These are phyloP conservation scores for Ogataea philodendri DNA, from an alignment of 805 yeast species.

Conservation along the genomic window DNA sequence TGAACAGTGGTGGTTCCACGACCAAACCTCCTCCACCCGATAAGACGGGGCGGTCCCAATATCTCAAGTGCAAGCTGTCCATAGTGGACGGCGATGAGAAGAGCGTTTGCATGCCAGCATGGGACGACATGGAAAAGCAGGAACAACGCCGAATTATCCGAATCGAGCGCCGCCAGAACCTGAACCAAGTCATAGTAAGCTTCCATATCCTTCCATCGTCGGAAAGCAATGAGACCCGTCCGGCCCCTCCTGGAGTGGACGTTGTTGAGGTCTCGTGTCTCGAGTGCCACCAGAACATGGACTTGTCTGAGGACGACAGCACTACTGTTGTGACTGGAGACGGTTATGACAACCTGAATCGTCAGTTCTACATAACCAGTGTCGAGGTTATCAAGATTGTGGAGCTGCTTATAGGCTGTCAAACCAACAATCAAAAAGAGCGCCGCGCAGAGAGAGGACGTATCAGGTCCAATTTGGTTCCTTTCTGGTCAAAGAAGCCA, in stretches of 20 bases:
- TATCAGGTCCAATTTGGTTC: conserved; percentile 62
- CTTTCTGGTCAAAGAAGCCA: conserved; percentile 64
- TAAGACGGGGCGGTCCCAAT: conserved; percentile 28
- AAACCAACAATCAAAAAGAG: conserved; percentile 44
- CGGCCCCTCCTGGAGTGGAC: conserved; percentile 41
- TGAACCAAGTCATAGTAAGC: conserved; percentile 44
- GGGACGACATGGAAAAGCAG: conserved; percentile 44
- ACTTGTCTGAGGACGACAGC: conserved; percentile 24
- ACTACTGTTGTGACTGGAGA: conserved; percentile 21
- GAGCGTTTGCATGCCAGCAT: conserved; percentile 49
- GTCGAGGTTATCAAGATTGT: conserved; percentile 68
- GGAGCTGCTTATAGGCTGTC: conserved; percentile 56
- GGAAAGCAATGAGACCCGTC: conserved; percentile 38
- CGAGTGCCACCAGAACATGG: conserved; percentile 38
- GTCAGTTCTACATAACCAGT: conserved; percentile 55
- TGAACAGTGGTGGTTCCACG: conserved; percentile 56
- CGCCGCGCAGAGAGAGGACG: conserved; percentile 65
- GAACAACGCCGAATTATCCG: conserved; percentile 59
- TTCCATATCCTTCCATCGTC: conserved; percentile 55
- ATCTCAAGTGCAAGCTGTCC: conserved; percentile 48
- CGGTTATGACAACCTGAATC: conserved; percentile 24
- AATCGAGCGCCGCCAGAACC: conserved; percentile 52
- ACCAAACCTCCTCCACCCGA: conserved; percentile 52
- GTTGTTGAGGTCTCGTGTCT: conserved; percentile 61
- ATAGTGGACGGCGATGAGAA: conserved; percentile 44